Percentiles rank a stretch among this genome's conserved stretches.
Evolutionary conservation across 2,329 filamentous ascomycete genomes (phyloP).

Genomic region (Exophiala dermatitidis): DNA sequence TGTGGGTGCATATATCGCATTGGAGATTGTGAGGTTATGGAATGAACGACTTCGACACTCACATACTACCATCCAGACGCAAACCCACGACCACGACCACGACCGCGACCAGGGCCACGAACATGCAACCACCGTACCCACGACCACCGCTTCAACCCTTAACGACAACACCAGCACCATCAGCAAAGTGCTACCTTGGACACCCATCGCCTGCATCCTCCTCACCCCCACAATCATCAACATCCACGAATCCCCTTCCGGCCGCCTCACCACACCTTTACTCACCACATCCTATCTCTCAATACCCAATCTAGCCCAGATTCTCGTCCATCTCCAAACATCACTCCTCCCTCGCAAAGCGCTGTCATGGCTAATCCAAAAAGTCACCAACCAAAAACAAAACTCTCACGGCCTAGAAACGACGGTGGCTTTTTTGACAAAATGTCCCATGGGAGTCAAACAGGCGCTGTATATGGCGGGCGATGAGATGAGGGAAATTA

Average conservation of each 20-base stretch:
- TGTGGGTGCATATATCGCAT: conserved; percentile 63
- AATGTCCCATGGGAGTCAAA: conserved; percentile 39
- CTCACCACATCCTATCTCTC: conserved; percentile 46
- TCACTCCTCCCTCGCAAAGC: conserved; percentile 36
- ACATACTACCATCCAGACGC: no score
- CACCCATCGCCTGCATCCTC: conserved; percentile 50
- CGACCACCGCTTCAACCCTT: not conserved
- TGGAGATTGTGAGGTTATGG: conserved; percentile 59
- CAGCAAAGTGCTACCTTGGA: not conserved
- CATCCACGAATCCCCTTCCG: conserved; percentile 57
- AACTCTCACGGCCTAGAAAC: conserved; percentile 38
- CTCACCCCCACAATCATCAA: conserved; percentile 70
- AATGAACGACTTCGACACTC: conserved; percentile 30
- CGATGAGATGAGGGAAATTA: conserved; percentile 53
- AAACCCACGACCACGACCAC: not conserved
- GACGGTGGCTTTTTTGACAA: conserved; percentile 47
- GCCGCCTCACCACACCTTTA: conserved; percentile 55
- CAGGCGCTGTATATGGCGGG: conserved; percentile 53
- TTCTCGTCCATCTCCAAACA: conserved; percentile 40
- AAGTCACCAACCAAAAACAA: conserved; percentile 38
- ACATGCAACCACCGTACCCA: not conserved
- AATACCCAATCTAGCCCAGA: conserved; percentile 35
- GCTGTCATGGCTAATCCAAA: conserved; percentile 38
- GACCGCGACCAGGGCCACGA: not conserved
- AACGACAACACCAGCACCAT: not conserved